Percentiles rank a stretch among this genome's conserved stretches.
Conservation (phyloP, 345 rosid species). For the Sonneratia caseolaris region DNA sequence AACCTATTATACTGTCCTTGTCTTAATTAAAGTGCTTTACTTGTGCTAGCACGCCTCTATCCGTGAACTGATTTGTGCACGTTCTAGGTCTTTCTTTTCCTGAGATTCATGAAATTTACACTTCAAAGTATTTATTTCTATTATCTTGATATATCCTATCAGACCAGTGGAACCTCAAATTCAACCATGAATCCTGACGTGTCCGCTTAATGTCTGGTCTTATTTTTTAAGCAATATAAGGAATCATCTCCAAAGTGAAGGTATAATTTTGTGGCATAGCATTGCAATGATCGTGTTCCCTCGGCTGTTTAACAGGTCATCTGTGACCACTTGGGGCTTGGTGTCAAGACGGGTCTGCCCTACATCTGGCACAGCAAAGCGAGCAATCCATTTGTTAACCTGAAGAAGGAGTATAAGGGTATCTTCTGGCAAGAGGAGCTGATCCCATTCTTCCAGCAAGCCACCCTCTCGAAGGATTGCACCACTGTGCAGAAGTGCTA, state of each 20-base stretch:
- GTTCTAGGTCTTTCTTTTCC: no score
- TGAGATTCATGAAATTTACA: no score
- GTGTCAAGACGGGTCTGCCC: conserved; percentile 85
- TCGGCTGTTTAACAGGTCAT: conserved; percentile 38
- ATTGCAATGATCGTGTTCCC: neutral
- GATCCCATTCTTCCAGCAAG: conserved; percentile 82
- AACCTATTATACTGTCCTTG: neutral
- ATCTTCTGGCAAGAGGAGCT: conserved; percentile 94
- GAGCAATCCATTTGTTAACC: conserved; percentile 83
- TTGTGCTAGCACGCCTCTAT: no score
- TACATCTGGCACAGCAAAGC: conserved; percentile 96
- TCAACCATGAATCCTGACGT: neutral
- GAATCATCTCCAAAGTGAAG: neutral
- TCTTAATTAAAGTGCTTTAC: neutral
- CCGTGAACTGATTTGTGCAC: no score
- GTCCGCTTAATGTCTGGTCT: neutral
- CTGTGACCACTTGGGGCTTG: conserved; percentile 71
- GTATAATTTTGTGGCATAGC: neutral
- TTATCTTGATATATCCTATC: no score
- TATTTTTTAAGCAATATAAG: neutral
- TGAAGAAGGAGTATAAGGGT: conserved; percentile 85
- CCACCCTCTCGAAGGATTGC: conserved; percentile 64
- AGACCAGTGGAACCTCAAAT: no score
- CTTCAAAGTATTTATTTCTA: no score
- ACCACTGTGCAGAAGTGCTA: conserved; percentile 82